Conservation (phyloP, 176 grass and related monocot genomes). For the sorghum (Sorghum bicolor) region DNA sequence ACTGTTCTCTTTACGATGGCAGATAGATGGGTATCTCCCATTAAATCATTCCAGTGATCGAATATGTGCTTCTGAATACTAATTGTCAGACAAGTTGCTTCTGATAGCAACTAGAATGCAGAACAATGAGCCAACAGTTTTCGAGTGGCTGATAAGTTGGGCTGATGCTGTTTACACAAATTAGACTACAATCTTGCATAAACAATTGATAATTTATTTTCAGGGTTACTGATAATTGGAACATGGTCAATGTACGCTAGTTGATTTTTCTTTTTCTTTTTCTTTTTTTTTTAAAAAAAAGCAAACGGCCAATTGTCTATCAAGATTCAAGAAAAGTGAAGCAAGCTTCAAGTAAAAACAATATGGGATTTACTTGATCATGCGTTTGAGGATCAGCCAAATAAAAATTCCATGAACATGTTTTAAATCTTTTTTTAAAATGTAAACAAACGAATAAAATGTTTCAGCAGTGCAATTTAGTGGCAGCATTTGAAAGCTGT, state of each 20-base stretch:
- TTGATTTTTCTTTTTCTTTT: neutral
- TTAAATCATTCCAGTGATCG: neutral
- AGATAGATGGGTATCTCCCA: neutral
- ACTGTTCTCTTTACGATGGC: no score
- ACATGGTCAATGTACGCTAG: neutral
- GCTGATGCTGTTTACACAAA: neutral
- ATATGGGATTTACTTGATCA: neutral
- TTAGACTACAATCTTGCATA: neutral
- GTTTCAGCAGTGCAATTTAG: neutral
- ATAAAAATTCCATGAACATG: neutral
- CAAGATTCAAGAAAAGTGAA: neutral
- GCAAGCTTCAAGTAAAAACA: neutral
- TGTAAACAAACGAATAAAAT: neutral
- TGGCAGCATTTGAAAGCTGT: neutral
- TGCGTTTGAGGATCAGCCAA: neutral
- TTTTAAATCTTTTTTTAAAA: neutral
- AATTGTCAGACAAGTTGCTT: neutral
- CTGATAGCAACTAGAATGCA: neutral
- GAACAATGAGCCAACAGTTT: neutral
- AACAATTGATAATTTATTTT: neutral
- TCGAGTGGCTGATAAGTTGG: no score
- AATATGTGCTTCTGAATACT: neutral
- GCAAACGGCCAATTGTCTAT: neutral
- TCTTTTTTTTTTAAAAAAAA: neutral
- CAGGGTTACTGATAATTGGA: neutral